Evolutionary conservation across 331 rosid species (phyloP), one percentile per base, ranked within the genome.

Genomic region (Malus hybrid): DNA sequence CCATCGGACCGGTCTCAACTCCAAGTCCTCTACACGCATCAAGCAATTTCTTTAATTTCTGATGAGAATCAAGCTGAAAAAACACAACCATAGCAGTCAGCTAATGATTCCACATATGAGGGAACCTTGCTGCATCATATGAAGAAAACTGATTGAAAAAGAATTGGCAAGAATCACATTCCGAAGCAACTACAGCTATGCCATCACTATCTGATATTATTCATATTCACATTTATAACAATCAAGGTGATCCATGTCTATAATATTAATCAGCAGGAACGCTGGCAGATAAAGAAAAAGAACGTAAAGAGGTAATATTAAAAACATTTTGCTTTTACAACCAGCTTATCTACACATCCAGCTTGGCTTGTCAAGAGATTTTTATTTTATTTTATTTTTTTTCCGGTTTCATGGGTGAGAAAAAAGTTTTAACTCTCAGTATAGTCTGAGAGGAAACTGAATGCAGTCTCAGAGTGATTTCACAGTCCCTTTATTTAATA

Each of bases 1-100:
- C 78, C 74, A 65, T 75, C 7, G 95, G 93, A 76, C 68, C 83
- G 80, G 92, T 88, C 85, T 83, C 88, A 64, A 91, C 89, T 83
- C 91, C 97, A 73, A 91, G 86, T 52, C 74, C 79, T 68, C 78
- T 70, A 59, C 97, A 91, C 5, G 83, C 83, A 70, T 86, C 93
- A 70, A 91, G 87, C 85, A 91, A 73, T 72, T 76, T 71, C 70
- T 84, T 76, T 65, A 91, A 78, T 91, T 91, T 91, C 76, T 86
- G 89, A 80, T 86, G 57, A 62, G 97, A 91, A 88, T 89, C 85
- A 64, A 76, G 86, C 95, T 89, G 87, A 18, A 79, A 66, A 87
- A 24, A 57, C 18, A 66, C 60, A 76, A 44, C 55, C 69, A 52
- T 24, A 46, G 11, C n/a, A 74, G 29, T 69, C 33, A 66, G 29